Conservation (phyloP, 208 protist species). For the Leishmania tarentolae region DNA sequence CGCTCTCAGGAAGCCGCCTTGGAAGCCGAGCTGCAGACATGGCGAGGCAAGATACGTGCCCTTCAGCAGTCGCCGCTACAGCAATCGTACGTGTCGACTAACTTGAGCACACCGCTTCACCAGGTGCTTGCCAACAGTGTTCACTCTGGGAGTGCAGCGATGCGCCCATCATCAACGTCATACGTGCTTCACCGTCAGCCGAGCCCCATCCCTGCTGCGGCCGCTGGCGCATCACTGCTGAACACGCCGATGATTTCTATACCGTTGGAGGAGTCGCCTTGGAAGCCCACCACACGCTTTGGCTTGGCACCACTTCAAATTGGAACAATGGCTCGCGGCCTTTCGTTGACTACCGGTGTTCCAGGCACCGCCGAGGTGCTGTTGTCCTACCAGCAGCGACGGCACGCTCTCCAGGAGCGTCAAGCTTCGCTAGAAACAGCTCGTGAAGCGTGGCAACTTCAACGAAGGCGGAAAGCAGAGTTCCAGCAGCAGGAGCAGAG, state of each 20-base stretch:
- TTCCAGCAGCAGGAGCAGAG: constrained; percentile 15
- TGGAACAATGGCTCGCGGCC: not conserved
- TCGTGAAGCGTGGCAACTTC: constrained; percentile 33
- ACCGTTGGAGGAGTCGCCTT: constrained; percentile 20
- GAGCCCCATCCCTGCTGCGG: constrained; percentile 22
- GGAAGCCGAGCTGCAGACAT: constrained; percentile 29
- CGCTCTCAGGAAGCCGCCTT: constrained; percentile 35
- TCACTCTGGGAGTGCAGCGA: not conserved
- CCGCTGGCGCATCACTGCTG: constrained; percentile 13
- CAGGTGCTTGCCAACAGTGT: constrained; percentile 4
- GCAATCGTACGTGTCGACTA: not conserved
- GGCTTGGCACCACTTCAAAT: not conserved
- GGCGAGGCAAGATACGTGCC: constrained; percentile 19
- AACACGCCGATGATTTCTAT: constrained; percentile 16
- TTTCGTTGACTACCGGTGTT: not conserved
- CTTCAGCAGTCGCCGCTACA: constrained; percentile 13
- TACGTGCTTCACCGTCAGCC: constrained; percentile 14
- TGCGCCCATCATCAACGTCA: constrained; percentile 1
- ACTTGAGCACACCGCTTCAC: constrained; percentile 26
- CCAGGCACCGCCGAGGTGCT: constrained; percentile 26
- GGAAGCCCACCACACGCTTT: not conserved
- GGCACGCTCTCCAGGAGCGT: constrained; percentile 28
- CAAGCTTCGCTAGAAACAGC: constrained; percentile 37
- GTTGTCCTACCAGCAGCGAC: constrained; percentile 31
- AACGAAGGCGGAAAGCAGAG: constrained; percentile 16